These are phyloP conservation scores for Collybia mongolica DNA, from an alignment of 768 basidiomycete genomes.

Conservation along the genomic window DNA sequence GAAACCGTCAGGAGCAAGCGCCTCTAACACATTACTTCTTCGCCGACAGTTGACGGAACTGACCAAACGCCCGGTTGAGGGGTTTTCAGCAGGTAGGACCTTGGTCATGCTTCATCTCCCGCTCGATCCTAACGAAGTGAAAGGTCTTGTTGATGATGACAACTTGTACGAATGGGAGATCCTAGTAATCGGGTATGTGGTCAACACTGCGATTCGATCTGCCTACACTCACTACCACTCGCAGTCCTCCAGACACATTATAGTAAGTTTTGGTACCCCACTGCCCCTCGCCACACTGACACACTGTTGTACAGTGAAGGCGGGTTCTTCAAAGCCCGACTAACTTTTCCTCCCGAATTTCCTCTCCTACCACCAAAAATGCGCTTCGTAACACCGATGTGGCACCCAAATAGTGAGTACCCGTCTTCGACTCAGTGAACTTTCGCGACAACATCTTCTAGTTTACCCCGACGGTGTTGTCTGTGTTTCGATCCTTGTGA, in stretches of 20 bases:
- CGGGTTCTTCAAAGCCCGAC: conserved; percentile 89
- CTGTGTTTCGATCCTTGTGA: conserved; percentile 92
- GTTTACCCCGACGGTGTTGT: conserved; percentile 93
- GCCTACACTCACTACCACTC: conserved; percentile 17
- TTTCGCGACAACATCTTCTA: conserved; percentile 28
- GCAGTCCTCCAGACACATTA: conserved; percentile 86
- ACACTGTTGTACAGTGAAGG: conserved; percentile 70
- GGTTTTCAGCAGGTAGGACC: conserved; percentile 86
- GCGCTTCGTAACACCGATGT: conserved; percentile 93
- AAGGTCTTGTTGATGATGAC: conserved; percentile 91
- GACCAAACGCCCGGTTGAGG: conserved; percentile 91
- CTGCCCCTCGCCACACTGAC: not conserved
- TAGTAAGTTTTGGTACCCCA: conserved; percentile 56
- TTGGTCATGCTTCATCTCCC: conserved; percentile 22
- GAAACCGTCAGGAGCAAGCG: conserved; percentile 34
- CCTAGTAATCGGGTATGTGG: conserved; percentile 83
- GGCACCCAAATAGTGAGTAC: conserved; percentile 93
- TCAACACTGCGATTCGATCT: conserved; percentile 4
- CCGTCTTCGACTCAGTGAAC: conserved; percentile 1
- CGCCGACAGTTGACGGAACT: conserved; percentile 82
- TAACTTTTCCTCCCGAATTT: conserved; percentile 89
- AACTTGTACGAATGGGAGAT: conserved; percentile 98
- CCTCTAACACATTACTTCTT: conserved; percentile 62
- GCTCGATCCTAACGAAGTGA: conserved; percentile 21
- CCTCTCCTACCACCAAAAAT: conserved; percentile 93